Evolutionary conservation across 352 stramenopile species (phyloP).

Genomic region (Phytophthora boehmeriae): DNA sequence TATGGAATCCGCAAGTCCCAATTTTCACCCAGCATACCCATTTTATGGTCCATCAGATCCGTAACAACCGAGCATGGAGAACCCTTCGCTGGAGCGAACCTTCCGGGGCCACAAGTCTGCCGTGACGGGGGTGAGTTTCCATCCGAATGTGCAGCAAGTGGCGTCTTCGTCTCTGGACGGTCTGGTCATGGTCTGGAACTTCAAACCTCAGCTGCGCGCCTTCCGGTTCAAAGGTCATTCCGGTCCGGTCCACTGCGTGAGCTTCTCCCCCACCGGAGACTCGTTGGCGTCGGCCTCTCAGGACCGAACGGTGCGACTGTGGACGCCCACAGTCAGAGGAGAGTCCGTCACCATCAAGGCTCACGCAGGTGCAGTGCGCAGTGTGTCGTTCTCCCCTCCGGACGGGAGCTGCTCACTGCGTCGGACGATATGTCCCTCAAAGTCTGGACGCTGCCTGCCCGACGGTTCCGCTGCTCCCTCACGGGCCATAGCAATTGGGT

Average conservation of each 20-base stretch:
- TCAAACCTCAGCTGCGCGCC: slow-evolving; percentile 77
- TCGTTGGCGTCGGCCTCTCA: slow-evolving; percentile 89
- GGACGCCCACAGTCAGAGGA: slow-evolving; percentile 84
- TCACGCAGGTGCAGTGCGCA: slow-evolving; percentile 71
- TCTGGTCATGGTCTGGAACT: slow-evolving; percentile 93
- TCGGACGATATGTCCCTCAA: slow-evolving; percentile 95
- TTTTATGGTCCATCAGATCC: too few species aligned
- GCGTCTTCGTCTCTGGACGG: slow-evolving; percentile 79
- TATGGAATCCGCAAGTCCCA: too few species aligned
- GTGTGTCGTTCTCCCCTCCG: slow-evolving; percentile 87
- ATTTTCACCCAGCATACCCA: too few species aligned
- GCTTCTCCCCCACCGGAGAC: slow-evolving; percentile 82
- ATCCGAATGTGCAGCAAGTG: slow-evolving; percentile 87
- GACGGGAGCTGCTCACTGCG: slow-evolving; percentile 82
- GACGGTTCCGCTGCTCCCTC: slow-evolving; percentile 88
- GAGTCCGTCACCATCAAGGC: slow-evolving; percentile 76
- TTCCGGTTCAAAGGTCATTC: slow-evolving; percentile 85
- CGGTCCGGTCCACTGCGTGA: slow-evolving; percentile 76
- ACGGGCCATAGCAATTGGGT: slow-evolving; percentile 94
- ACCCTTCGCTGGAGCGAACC: slow-evolving; percentile 87
- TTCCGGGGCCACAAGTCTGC: slow-evolving; percentile 86
- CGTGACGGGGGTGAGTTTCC: slow-evolving; percentile 83
- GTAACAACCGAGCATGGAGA: slow-evolving; percentile 34
- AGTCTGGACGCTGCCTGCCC: slow-evolving; percentile 80
- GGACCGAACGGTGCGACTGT: slow-evolving; percentile 92